Conservation (phyloP, 2,329 filamentous ascomycete species). For the Ophiostoma sp. region DNA sequence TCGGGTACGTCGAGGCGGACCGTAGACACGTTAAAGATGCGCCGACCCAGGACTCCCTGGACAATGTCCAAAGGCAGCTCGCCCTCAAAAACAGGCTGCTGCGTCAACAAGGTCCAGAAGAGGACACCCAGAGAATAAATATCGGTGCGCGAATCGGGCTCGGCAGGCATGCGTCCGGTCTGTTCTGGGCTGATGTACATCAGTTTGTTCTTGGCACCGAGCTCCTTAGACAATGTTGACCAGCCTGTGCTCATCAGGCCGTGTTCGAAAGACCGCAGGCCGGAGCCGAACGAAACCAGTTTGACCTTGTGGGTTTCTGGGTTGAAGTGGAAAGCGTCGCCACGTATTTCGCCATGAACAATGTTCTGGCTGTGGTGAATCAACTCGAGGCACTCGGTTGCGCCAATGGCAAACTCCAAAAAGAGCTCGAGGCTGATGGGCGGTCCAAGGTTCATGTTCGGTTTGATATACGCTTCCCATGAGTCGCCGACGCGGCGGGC, state of each 20-base stretch:
- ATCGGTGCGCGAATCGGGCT: slow-evolving; percentile 88
- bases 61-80: slow-evolving; percentile 84
- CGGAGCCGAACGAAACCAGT: slow-evolving; percentile 82
- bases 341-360: slow-evolving; percentile 87
- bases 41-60: slow-evolving; percentile 79
- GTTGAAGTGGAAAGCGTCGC: slow-evolving; percentile 88
- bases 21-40: slow-evolving; percentile 73
- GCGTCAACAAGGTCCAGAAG: slow-evolving; percentile 83
- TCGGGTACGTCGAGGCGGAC: slow-evolving; percentile 83
- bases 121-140: slow-evolving; percentile 89
- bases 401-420: slow-evolving; percentile 87
- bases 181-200: slow-evolving; percentile 93
- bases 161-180: slow-evolving; percentile 87
- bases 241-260: slow-evolving; percentile 83
- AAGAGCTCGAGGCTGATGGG: slow-evolving; percentile 74
- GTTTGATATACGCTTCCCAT: slow-evolving; percentile 47
- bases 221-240: slow-evolving; percentile 77
- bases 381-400: slow-evolving; percentile 81
- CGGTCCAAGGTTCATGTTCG: slow-evolving; percentile 50
- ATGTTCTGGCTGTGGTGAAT: slow-evolving; percentile 86
- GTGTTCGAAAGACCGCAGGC: slow-evolving; percentile 85
- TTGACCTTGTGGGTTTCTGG: slow-evolving; percentile 69
- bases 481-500: slow-evolving; percentile 54
- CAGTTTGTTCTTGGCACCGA: slow-evolving; percentile 85
- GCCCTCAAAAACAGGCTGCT: slow-evolving; percentile 77